A percentile compares a stretch with the other conserved stretches of the same genome.
These are phyloP conservation scores for Cladosporium halotolerans DNA, from an alignment of 2,329 filamentous ascomycete species.

Conservation along the genomic window DNA sequence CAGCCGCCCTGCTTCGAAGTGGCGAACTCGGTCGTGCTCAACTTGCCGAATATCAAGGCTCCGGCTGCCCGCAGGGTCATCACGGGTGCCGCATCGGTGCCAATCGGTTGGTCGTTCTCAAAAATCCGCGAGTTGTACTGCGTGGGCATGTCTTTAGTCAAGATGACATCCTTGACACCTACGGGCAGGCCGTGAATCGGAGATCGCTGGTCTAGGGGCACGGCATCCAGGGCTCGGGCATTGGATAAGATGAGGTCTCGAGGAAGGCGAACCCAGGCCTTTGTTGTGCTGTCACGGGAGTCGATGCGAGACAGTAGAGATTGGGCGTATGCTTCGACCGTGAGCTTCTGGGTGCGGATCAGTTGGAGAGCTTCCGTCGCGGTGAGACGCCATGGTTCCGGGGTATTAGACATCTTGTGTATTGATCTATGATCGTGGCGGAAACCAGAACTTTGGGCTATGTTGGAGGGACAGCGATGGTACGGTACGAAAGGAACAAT, in stretches of 20 bases:
- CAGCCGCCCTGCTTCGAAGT: conserved; percentile 45
- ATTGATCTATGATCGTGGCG: background rate
- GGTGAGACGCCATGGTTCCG: conserved; percentile 30
- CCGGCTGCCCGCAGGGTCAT: conserved; percentile 49
- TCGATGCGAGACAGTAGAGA: conserved; percentile 44
- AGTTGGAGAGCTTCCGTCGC: conserved; percentile 38
- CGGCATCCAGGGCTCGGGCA: conserved; percentile 45
- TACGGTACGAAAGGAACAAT: too few relatives aligned
- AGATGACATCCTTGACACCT: conserved; percentile 57
- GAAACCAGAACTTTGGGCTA: too few relatives aligned
- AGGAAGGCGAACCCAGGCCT: conserved; percentile 48
- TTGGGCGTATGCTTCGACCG: conserved; percentile 45
- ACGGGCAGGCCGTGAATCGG: conserved; percentile 53
- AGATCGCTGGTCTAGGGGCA: conserved; percentile 45
- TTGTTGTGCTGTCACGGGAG: conserved; percentile 39
- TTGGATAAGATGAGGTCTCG: conserved; percentile 42
- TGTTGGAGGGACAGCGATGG: too few relatives aligned
- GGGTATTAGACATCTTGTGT: background rate
- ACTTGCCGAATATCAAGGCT: conserved; percentile 53
- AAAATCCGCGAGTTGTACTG: conserved; percentile 52
- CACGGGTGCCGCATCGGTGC: conserved; percentile 49
- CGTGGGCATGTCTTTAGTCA: conserved; percentile 56
- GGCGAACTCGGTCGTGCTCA: conserved; percentile 60
- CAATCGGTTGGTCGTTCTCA: conserved; percentile 33
- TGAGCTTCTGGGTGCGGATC: conserved; percentile 38